Percentiles rank a stretch among this genome's conserved stretches.
phyloP scores from a whole-genome alignment of 2,329 filamentous ascomycete genomes.

The Penicillium sp. region DNA sequence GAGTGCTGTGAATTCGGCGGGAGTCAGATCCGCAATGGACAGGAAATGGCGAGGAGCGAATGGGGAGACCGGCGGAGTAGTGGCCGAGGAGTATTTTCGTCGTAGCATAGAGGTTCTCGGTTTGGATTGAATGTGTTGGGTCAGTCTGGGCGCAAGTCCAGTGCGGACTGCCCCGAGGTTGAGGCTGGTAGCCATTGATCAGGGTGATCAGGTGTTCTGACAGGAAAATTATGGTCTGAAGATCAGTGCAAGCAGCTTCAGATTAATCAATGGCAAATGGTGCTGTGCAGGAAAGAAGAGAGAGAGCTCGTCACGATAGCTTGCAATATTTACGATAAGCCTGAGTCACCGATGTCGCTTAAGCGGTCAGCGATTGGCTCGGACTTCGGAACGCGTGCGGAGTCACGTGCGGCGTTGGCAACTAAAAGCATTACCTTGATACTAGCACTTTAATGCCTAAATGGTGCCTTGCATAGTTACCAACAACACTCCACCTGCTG shows the following conservation, averaged over 20 bases:
- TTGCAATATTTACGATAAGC: background rate
- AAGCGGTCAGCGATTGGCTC: background rate
- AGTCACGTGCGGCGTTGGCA: no score
- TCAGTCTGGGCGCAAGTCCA: constrained; percentile 20
- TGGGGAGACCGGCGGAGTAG: constrained; percentile 48
- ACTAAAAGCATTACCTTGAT: no score
- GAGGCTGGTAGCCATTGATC: constrained; percentile 14
- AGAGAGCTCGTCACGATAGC: background rate
- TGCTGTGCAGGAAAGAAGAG: background rate
- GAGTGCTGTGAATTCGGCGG: constrained; percentile 73
- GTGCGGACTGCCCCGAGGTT: constrained; percentile 12
- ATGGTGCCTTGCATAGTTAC: no score
- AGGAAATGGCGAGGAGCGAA: constrained; percentile 78
- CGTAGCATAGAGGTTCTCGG: constrained; percentile 23
- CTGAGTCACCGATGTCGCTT: constrained; percentile 4
- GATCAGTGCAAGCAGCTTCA: background rate
- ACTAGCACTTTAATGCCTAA: no score
- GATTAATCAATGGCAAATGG: background rate
- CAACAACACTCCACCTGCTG: no score
- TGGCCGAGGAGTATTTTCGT: constrained; percentile 32
- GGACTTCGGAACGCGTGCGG: background rate
- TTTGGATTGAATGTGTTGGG: constrained; percentile 22
- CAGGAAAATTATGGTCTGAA: background rate
- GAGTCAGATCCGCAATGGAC: constrained; percentile 80
- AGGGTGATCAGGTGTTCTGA: background rate